Evolutionary conservation across 345 rosid species (phyloP).

Genomic region (Capsella bursapastoris): DNA sequence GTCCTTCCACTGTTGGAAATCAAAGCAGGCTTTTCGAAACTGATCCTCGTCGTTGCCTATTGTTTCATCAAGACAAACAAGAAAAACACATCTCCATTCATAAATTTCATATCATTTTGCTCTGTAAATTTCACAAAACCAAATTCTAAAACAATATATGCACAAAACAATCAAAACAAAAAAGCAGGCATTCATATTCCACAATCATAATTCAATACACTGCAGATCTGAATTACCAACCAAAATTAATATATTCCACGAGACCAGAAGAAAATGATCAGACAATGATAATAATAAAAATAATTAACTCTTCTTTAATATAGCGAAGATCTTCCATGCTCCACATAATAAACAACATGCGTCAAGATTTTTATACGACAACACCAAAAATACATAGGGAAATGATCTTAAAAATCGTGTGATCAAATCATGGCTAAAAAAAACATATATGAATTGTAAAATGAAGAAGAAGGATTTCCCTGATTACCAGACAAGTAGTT

Average conservation of each 20-base stretch:
- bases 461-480: conserved; percentile 3
- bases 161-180: neutral
- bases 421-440: neutral
- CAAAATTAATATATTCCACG: neutral
- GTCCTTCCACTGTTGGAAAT: conserved; percentile 47
- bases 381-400: neutral
- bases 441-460: neutral
- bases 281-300: neutral
- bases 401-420: conserved; percentile 17
- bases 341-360: conserved; percentile 11
- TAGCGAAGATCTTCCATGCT: neutral
- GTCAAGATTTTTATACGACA: neutral
- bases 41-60: conserved; percentile 45
- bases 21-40: conserved; percentile 44
- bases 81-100: neutral
- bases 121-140: conserved; percentile 24
- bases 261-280: neutral
- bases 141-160: neutral
- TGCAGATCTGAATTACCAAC: conserved; percentile 5
- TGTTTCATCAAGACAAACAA: conserved; percentile 27
- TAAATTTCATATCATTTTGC: neutral
- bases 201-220: neutral
- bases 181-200: neutral
- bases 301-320: neutral
- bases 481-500: conserved; percentile 43